Evolutionary conservation across 345 rosid genomes (phyloP).

Genomic region (Aegle marmelos): DNA sequence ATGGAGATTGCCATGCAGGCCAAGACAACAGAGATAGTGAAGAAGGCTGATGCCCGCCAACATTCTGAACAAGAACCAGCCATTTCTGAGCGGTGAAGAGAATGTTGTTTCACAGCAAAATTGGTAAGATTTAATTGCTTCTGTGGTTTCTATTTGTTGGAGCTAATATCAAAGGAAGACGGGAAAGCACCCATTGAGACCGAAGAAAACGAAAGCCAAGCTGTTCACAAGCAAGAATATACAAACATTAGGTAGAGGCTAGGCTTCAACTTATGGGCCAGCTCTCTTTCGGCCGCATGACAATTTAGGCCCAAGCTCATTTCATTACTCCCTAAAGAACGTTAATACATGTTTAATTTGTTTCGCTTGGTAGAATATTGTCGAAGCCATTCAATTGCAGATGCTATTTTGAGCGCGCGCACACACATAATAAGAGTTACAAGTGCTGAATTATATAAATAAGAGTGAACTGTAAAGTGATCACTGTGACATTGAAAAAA

Average conservation of each 20-base stretch:
- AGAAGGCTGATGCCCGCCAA: slow-evolving; percentile 62
- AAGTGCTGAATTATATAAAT: too few relatives aligned
- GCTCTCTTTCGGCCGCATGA: neutral
- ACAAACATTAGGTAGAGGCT: neutral
- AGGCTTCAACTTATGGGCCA: neutral
- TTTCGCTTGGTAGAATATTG: neutral
- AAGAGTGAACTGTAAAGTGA: too few relatives aligned
- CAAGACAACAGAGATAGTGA: slow-evolving; percentile 50
- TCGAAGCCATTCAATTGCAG: neutral
- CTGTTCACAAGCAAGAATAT: neutral
- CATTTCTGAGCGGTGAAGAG: slow-evolving; percentile 18
- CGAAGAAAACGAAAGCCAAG: too few relatives aligned
- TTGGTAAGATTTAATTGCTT: neutral
- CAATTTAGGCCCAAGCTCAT: neutral
- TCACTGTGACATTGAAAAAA: too few relatives aligned
- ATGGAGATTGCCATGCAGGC: slow-evolving; percentile 70
- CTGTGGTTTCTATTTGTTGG: neutral
- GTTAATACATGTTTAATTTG: neutral
- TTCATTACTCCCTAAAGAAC: neutral
- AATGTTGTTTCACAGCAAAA: neutral
- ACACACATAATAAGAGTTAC: too few relatives aligned
- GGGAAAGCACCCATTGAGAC: neutral
- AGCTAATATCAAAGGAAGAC: neutral
- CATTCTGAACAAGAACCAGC: slow-evolving; percentile 31
- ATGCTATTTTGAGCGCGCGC: neutral